Evolutionary conservation across 345 rosid genomes (phyloP), one percentile per base, ranked within the genome.

Genomic region (Corchorus olitorius): DNA sequence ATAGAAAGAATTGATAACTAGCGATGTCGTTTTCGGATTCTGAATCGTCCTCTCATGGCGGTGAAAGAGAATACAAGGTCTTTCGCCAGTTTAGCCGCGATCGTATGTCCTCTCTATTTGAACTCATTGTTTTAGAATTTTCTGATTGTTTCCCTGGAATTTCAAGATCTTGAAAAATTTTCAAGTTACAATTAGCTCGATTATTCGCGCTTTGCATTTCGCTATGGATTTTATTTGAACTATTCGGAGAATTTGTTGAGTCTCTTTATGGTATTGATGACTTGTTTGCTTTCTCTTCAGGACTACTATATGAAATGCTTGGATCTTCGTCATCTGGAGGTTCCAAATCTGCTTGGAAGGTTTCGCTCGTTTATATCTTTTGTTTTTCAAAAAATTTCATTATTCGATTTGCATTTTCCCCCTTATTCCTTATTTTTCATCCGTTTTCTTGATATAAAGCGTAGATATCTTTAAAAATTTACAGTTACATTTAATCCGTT

Each of bases 271-370:
- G 6, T 16, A 20, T 58, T 55, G 48, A 16, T 19, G 12, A n/a
- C 52, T 35, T 33, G 19, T 4, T 16, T 65, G 4, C 20, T n/a
- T 33, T 45, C 8, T 22, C 70, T 52, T 53, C 84, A 93, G 97
- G 98, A 53, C 77, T 94, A 77, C 80, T 94, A 77, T 41, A 86
- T 64, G 97, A 94, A 65, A 93, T 94, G 98, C 92, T 94, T 66
- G 97, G 94, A 80, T 83, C 95, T 16, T 83, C 97, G 16, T 91
- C 81, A 71, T 65, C 88, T 0, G 94, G 84, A 19, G 95, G 88
- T 75, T 82, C 93, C 5, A 94, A 83, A 86, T 76, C 58, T 6
- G 85, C 93, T 37, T 94, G 98, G 97, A 94, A 93, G 97, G 98
- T 88, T 65, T 65, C 35, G 70, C 45, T 16, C 79, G 37, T 0